Conservation (phyloP, 2,329 filamentous ascomycete genomes). For the Aureobasidium subglaciale region DNA sequence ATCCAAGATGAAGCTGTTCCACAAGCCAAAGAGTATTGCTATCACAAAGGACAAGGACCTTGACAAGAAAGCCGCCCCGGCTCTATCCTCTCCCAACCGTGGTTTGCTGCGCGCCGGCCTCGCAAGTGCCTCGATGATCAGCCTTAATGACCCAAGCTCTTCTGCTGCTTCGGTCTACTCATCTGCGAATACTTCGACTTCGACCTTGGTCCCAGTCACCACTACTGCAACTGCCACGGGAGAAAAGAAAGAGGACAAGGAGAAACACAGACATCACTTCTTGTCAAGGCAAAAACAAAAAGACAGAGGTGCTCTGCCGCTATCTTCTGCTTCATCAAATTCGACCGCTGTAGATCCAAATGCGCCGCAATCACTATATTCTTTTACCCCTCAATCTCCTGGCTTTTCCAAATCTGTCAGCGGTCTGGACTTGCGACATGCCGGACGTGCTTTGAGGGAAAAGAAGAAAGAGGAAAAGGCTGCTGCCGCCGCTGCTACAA, state of each 20-base stretch:
- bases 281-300: conserved; percentile 74
- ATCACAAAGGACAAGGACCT: conserved; percentile 61
- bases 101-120: conserved; percentile 58
- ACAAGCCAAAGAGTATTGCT: conserved; percentile 66
- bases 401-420: conserved; percentile 79
- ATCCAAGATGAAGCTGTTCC: conserved; percentile 76
- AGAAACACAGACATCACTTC: conserved; percentile 70
- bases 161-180: conserved; percentile 57
- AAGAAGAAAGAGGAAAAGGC: conserved; percentile 55
- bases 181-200: conserved; percentile 67
- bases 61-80: conserved; percentile 50
- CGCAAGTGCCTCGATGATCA: conserved; percentile 64
- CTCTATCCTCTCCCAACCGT: conserved; percentile 58
- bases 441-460: conserved; percentile 67
- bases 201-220: conserved; percentile 60
- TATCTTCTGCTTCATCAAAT: conserved; percentile 71
- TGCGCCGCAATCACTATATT: conserved; percentile 70
- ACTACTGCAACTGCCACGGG: conserved; percentile 38
- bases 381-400: conserved; percentile 69
- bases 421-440: conserved; percentile 70
- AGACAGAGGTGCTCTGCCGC: conserved; percentile 59
- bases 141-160: conserved; percentile 52
- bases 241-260: conserved; percentile 66
- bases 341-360: conserved; percentile 68
- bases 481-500: conserved; percentile 30